phyloP scores from a whole-genome alignment of 208 protist genomes.

The Trypanosoma caninum region DNA sequence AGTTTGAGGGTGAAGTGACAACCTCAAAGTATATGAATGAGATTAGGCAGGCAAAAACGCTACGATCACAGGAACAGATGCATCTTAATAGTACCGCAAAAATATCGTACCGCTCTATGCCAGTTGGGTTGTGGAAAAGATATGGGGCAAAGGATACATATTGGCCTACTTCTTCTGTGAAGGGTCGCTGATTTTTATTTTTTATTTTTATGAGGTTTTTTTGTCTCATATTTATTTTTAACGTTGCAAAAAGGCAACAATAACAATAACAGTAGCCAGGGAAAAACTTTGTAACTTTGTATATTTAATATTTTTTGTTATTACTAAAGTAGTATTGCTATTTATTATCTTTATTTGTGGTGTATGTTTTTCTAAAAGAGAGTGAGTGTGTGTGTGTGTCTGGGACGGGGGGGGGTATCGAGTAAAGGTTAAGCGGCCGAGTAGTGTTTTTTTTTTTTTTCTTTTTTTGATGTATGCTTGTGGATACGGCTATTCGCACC shows the following conservation, averaged over 20 bases:
- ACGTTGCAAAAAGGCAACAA: too few relatives aligned
- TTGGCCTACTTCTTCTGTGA: slow-evolving; percentile 66
- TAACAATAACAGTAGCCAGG: not conserved
- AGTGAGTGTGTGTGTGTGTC: not conserved
- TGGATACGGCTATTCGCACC: not conserved
- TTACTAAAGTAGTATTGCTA: not conserved
- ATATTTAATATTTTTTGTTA: too few relatives aligned
- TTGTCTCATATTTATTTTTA: slow-evolving; percentile 1
- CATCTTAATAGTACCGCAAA: slow-evolving; percentile 85
- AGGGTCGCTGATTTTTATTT: slow-evolving; percentile 37
- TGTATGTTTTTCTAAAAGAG: slow-evolving; percentile 1
- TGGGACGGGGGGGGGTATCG: too few relatives aligned
- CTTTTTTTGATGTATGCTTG: slow-evolving; percentile 6
- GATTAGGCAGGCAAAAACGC: slow-evolving; percentile 59
- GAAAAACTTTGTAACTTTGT: too few relatives aligned
- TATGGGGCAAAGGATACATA: slow-evolving; percentile 75
- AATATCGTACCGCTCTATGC: slow-evolving; percentile 89
- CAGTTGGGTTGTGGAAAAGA: slow-evolving; percentile 80
- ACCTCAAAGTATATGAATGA: slow-evolving; percentile 84
- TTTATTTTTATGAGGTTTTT: slow-evolving; percentile 22
- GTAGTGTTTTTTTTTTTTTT: slow-evolving; percentile 19
- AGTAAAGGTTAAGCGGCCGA: too few relatives aligned
- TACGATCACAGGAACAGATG: slow-evolving; percentile 87
- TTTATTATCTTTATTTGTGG: slow-evolving; percentile 11
- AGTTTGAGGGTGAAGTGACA: slow-evolving; percentile 83